Base-by-base conservation (phyloP, 768 basidiomycete genomes). In the Hygrocybe punicea region DNA sequence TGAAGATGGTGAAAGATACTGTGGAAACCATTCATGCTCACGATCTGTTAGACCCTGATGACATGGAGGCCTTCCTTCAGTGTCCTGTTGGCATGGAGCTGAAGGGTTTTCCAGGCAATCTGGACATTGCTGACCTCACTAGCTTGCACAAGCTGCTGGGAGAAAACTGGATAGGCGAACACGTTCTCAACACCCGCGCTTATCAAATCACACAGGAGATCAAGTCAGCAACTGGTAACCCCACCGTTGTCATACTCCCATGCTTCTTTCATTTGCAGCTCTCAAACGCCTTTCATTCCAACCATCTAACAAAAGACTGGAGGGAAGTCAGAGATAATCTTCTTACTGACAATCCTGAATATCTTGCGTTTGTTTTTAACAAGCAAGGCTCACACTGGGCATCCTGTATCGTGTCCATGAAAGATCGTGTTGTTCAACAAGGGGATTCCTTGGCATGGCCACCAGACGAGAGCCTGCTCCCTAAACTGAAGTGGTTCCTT, bases 91-190 rank as follows among this genome's bases (percentile, higher is more conserved):
- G 24, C 14, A 14, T 6, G 6, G 46, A 25, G 6, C 46, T 48
- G 5, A 3, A n/a, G 4, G 46, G 46, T 3, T 48, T 48, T 25
- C 46, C 46, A 14, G 6, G 3, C 3, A 14, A 25, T 14, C 13
- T 48, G n/a, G 46, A 48, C 14, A 6, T 48, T 25, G 3, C n/a
- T 19, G 24, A 19, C 56, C 64, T 6, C 62, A 58, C 52, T 56
- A 62, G n/a, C 52, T 67, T 11, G 57, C 42, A 11, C 59, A 58
- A 25, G 46, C 59, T 68, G n/a, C 57, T 68, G 1, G 59, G 48
- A 9, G 67, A 68, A 40, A 56, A 54, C 11, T 68, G 64, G 65
- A 39, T 67, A 8, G 59, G 63, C 25, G 63, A 68, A 19, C 59
- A 63, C 55, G 56, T 63, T 21, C 46, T 67, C 9, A 63, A 66